Conservation (phyloP, 805 yeast genomes). For the Candida khao-thaluensis region DNA sequence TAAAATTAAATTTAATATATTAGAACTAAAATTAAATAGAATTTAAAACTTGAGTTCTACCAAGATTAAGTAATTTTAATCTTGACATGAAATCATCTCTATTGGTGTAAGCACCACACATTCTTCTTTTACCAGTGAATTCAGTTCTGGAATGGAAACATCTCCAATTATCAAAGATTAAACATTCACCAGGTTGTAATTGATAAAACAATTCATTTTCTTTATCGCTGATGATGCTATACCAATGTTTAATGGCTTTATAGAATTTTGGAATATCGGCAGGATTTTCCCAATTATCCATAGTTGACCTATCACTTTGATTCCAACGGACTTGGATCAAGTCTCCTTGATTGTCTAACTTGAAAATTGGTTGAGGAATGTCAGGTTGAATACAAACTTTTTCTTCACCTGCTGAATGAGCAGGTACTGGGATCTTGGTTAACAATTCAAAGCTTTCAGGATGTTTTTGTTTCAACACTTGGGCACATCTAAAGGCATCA, state of each 20-base stretch:
- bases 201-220: slow-evolving; percentile 54
- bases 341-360: slow-evolving; percentile 49
- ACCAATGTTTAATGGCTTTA: slow-evolving; percentile 58
- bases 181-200: slow-evolving; percentile 61
- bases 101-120: slow-evolving; percentile 72
- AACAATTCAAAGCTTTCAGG: slow-evolving; percentile 55
- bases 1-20: no score
- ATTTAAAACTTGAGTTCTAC: slow-evolving; percentile 47
- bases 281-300: slow-evolving; percentile 49
- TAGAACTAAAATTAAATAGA: no score
- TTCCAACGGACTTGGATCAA: slow-evolving; percentile 69
- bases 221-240: slow-evolving; percentile 46
- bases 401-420: slow-evolving; percentile 74
- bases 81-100: slow-evolving; percentile 60
- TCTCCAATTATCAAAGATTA: slow-evolving; percentile 74
- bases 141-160: slow-evolving; percentile 66
- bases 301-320: slow-evolving; percentile 64
- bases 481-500: slow-evolving; percentile 64
- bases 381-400: slow-evolving; percentile 59
- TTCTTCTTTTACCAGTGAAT: slow-evolving; percentile 63
- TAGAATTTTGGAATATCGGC: slow-evolving; percentile 53
- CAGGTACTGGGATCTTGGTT: slow-evolving; percentile 53
- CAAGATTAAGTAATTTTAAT: slow-evolving; percentile 45
- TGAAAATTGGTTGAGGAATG: slow-evolving; percentile 56
- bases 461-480: slow-evolving; percentile 40